Conservation (phyloP, 1,284 basidiomycete species). For the Irpex sp. region DNA sequence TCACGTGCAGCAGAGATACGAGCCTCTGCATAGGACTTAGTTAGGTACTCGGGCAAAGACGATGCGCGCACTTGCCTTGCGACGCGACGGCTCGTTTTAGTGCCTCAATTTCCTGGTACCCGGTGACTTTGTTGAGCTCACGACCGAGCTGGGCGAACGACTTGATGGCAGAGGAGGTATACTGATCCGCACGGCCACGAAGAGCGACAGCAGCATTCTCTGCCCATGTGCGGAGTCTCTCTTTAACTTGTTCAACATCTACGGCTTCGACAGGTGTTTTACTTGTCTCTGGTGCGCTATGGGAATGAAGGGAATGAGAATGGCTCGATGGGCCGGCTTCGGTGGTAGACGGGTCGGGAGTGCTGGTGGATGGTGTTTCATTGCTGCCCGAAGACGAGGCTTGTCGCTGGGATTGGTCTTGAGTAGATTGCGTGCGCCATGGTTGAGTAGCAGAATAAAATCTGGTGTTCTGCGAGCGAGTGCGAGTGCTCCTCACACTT, state of each 20-base stretch:
- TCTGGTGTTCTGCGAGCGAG: no score
- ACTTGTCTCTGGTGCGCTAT: neutral
- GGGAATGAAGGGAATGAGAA: neutral
- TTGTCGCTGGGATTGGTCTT: neutral
- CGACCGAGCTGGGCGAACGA: slow-evolving; percentile 72
- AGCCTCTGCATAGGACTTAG: slow-evolving; percentile 53
- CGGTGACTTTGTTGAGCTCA: slow-evolving; percentile 82
- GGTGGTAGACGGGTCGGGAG: neutral
- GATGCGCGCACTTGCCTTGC: slow-evolving; percentile 58
- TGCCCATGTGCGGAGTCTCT: slow-evolving; percentile 45
- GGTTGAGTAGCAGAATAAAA: no score
- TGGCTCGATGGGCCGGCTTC: neutral
- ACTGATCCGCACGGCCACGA: slow-evolving; percentile 51
- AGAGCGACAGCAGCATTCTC: slow-evolving; percentile 43
- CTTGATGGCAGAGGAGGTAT: slow-evolving; percentile 50
- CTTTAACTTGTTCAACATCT: slow-evolving; percentile 15
- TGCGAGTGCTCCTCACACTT: neutral
- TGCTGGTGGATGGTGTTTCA: neutral
- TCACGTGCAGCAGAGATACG: slow-evolving; percentile 57
- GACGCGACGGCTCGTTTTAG: slow-evolving; percentile 77
- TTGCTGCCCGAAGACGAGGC: neutral
- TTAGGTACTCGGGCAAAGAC: neutral
- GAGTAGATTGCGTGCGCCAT: no score
- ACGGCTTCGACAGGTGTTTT: neutral
- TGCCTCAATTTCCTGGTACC: slow-evolving; percentile 86